phyloP scores from a whole-genome alignment of 257 asterid genomes.

The Ballota nigra region DNA sequence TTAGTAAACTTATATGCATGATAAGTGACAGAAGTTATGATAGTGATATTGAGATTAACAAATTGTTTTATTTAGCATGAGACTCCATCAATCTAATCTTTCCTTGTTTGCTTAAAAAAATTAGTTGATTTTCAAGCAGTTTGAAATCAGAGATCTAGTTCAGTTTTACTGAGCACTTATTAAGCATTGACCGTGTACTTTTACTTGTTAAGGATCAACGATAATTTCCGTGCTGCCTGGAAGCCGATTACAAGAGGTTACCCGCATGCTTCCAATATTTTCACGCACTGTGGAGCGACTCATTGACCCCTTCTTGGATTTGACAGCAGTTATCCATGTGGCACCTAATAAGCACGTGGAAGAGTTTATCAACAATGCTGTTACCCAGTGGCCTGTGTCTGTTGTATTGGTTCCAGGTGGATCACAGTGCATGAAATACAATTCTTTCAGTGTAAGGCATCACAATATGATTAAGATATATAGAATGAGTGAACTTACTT shows the following conservation, averaged over 20 bases:
- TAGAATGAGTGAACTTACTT: slow-evolving; percentile 1
- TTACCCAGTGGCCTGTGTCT: slow-evolving; percentile 61
- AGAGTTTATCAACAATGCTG: slow-evolving; percentile 45
- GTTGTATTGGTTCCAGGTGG: slow-evolving; percentile 64
- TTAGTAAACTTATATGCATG: neutral
- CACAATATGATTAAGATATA: neutral
- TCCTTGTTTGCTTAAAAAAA: neutral
- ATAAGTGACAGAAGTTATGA: neutral
- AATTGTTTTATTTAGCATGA: neutral
- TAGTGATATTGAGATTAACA: neutral
- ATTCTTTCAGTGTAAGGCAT: slow-evolving; percentile 69
- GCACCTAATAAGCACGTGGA: slow-evolving; percentile 83
- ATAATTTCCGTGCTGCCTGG: slow-evolving; percentile 87
- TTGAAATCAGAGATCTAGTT: neutral
- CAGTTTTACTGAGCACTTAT: neutral
- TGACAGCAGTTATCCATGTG: slow-evolving; percentile 66
- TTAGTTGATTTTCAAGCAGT: neutral
- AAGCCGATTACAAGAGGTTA: slow-evolving; percentile 93
- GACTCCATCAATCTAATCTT: slow-evolving; percentile 1
- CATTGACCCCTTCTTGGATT: slow-evolving; percentile 40
- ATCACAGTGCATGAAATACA: slow-evolving; percentile 53
- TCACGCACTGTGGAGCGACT: slow-evolving; percentile 53
- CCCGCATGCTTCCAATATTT: slow-evolving; percentile 80
- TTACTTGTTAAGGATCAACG: slow-evolving; percentile 55
- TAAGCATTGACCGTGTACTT: slow-evolving; percentile 25